A percentile compares a stretch with the other conserved stretches of the same genome.
Evolutionary conservation across 768 basidiomycete genomes (phyloP).

Genomic region (Rhodocollybia butyracea): DNA sequence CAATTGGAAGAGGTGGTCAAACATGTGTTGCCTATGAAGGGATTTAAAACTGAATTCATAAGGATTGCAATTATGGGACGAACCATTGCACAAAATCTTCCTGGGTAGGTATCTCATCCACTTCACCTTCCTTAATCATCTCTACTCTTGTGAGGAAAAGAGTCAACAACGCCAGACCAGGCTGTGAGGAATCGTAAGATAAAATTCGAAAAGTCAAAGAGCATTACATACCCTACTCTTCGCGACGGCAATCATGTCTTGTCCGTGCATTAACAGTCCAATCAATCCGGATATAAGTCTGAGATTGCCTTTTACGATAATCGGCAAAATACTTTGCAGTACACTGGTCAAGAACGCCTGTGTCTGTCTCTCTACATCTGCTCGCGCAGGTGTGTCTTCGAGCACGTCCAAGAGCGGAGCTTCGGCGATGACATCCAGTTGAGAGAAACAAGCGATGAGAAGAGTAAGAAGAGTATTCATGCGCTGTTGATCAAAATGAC

Average conservation of each 20-base stretch:
- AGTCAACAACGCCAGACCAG: constrained; percentile 88
- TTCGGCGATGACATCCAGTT: constrained; percentile 85
- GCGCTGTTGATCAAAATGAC: constrained; percentile 74
- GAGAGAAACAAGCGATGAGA: constrained; percentile 90
- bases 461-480: constrained; percentile 88
- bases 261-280: constrained; percentile 77
- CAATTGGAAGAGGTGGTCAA: constrained; percentile 81
- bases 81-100: constrained; percentile 81
- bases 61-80: constrained; percentile 7
- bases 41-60: constrained; percentile 1
- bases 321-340: constrained; percentile 80
- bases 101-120: constrained; percentile 53
- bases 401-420: constrained; percentile 69
- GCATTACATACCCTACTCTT: constrained; percentile 69
- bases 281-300: constrained; percentile 85
- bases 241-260: constrained; percentile 68
- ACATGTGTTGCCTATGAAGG: constrained; percentile 72
- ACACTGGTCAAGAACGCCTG: constrained; percentile 85
- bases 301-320: constrained; percentile 75
- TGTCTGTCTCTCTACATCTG: constrained; percentile 83
- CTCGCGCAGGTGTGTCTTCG: constrained; percentile 57
- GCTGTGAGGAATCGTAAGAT: constrained; percentile 41
- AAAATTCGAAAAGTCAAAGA: not conserved
- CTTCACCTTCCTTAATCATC: constrained; percentile 77
- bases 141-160: constrained; percentile 92